These are phyloP conservation scores for Neopestalotiopsis sp. DNA, from an alignment of 2,329 filamentous ascomycete genomes.

Conservation along the genomic window DNA sequence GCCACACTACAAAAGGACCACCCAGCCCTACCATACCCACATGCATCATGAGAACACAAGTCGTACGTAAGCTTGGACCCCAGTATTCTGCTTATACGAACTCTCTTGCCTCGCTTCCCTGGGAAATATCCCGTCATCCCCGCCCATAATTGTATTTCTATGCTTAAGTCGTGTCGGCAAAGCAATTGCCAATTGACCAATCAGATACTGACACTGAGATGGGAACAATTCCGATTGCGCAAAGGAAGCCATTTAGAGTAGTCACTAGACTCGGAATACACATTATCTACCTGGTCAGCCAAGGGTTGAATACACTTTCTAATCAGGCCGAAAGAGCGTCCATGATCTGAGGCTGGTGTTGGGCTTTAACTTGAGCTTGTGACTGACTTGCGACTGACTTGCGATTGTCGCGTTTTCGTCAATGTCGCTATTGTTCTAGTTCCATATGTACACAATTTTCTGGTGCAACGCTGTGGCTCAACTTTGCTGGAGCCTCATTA, in stretches of 20 bases:
- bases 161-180: background rate
- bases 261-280: background rate
- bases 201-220: background rate
- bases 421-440: background rate
- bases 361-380: no score
- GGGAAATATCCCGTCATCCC: background rate
- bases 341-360: background rate
- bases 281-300: background rate
- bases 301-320: background rate
- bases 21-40: background rate
- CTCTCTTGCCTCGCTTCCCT: background rate
- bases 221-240: background rate
- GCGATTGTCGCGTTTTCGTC: no score
- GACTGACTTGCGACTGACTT: no score
- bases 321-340: background rate
- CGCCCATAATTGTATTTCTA: background rate
- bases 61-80: background rate
- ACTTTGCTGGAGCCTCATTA: background rate
- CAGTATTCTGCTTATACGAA: background rate
- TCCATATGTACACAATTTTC: background rate
- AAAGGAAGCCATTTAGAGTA: background rate
- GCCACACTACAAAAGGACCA: background rate
- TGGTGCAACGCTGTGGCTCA: background rate
- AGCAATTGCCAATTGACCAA: background rate
- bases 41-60: background rate